Conservation (phyloP, 768 basidiomycete genomes). For the Lyophyllum shimeji region DNA sequence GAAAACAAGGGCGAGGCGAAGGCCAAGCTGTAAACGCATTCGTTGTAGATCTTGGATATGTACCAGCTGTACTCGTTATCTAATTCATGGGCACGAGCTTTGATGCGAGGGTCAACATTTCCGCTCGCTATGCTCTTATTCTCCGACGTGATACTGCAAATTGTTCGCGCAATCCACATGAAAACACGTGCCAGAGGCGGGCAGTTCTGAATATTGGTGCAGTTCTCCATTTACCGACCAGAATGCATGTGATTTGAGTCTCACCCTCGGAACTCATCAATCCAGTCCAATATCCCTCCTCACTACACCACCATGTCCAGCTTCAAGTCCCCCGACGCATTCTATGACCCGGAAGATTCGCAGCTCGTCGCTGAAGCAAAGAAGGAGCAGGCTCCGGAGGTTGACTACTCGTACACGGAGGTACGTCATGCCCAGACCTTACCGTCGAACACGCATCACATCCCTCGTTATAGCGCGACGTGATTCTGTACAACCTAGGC, state of each 20-base stretch:
- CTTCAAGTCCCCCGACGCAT: constrained; percentile 47
- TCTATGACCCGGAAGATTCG: constrained; percentile 80
- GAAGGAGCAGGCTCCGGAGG: constrained; percentile 48
- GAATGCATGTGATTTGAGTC: constrained; percentile 21
- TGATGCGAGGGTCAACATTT: too few species aligned
- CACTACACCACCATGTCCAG: constrained; percentile 27
- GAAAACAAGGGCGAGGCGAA: constrained; percentile 46
- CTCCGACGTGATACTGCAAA: too few species aligned
- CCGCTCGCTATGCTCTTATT: too few species aligned
- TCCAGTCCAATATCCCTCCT: neutral
- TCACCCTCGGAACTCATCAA: neutral
- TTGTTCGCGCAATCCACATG: neutral
- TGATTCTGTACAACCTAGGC: constrained; percentile 94
- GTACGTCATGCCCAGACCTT: constrained; percentile 20
- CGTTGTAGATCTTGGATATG: constrained; percentile 2
- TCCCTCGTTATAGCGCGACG: constrained; percentile 53
- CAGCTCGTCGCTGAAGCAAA: constrained; percentile 83
- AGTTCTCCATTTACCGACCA: too few species aligned
- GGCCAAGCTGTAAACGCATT: constrained; percentile 47
- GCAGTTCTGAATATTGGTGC: too few species aligned
- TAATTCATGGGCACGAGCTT: neutral
- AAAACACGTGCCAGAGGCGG: too few species aligned
- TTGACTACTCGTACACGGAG: constrained; percentile 77
- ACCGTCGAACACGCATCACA: neutral
- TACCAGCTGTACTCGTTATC: neutral